Percentiles rank a stretch among this genome's conserved stretches.
Evolutionary conservation across 2,329 filamentous ascomycete genomes (phyloP).

Genomic region (Hypoxylon sp.): DNA sequence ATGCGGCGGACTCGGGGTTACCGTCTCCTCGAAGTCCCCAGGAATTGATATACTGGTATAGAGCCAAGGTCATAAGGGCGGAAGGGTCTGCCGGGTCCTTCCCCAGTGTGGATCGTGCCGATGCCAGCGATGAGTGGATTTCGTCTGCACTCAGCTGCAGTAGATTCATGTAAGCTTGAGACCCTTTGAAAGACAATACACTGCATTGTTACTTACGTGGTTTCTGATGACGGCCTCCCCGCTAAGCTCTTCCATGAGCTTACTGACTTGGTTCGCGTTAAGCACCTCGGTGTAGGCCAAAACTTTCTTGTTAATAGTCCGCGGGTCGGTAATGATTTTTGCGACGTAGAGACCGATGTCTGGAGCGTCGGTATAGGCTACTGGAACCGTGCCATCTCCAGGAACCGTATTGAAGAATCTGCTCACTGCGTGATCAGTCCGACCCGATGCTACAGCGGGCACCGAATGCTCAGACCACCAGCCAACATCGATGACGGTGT

Average conservation of each 20-base stretch:
- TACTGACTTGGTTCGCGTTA: conserved; percentile 55
- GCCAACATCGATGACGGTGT: conserved; percentile 38
- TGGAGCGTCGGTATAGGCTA: conserved; percentile 54
- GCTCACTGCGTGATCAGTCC: conserved; percentile 16
- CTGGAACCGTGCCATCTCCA: conserved; percentile 54
- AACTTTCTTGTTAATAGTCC: conserved; percentile 61
- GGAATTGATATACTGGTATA: conserved; percentile 54
- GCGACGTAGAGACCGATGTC: conserved; percentile 61
- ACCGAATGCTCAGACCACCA: conserved; percentile 34
- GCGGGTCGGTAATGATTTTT: conserved; percentile 56
- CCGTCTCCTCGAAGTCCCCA: conserved; percentile 62
- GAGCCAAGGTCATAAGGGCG: neutral
- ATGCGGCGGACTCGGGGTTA: conserved; percentile 59
- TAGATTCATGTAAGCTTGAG: neutral
- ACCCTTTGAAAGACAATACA: neutral
- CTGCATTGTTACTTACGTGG: conserved; percentile 13
- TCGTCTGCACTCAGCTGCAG: conserved; percentile 19
- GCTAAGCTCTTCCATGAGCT: conserved; percentile 53
- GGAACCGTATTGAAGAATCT: conserved; percentile 41
- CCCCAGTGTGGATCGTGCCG: neutral
- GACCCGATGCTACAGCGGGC: conserved; percentile 26
- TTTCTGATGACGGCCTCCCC: conserved; percentile 50
- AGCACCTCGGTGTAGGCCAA: conserved; percentile 55
- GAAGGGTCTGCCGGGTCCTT: conserved; percentile 12
- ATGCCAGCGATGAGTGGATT: neutral